Conservation (phyloP, 129 eudicot genomes). For the Chrysanthemum seticuspe region DNA sequence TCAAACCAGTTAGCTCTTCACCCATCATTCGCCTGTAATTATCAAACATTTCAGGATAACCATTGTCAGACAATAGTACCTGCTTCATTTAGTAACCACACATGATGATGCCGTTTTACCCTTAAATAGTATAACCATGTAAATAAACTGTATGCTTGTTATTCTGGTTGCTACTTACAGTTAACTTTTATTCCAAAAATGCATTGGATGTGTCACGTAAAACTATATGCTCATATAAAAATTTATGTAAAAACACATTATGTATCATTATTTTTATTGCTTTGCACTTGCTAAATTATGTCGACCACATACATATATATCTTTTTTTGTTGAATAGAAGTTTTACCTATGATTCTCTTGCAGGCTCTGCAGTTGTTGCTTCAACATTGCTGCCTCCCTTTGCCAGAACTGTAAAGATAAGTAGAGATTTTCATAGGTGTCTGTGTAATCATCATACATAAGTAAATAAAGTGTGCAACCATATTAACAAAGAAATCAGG, state of each 20-base stretch:
- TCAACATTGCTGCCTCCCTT: slow-evolving; percentile 70
- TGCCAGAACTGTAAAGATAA: slow-evolving; percentile 63
- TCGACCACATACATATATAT: slow-evolving; percentile 13
- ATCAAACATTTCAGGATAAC: slow-evolving; percentile 12
- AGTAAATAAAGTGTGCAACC: not conserved
- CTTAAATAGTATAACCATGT: too few species aligned
- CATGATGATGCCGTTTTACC: too few species aligned
- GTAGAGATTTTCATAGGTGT: slow-evolving; percentile 14
- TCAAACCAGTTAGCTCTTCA: slow-evolving; percentile 73
- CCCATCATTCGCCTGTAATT: slow-evolving; percentile 67
- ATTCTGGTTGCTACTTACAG: too few species aligned
- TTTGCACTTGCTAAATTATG: not conserved
- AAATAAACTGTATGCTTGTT: too few species aligned
- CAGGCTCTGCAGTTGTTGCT: slow-evolving; percentile 71
- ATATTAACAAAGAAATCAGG: not conserved
- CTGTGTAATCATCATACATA: not conserved
- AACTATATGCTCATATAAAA: too few species aligned
- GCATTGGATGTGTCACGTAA: too few species aligned
- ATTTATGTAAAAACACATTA: too few species aligned
- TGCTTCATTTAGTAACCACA: too few species aligned
- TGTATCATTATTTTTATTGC: too few species aligned
- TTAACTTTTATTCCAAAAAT: too few species aligned
- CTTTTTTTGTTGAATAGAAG: not conserved
- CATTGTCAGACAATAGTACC: slow-evolving; percentile 5
- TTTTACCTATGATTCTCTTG: slow-evolving; percentile 72